Conservation (phyloP, 2,329 filamentous ascomycete genomes). For the Mycogone perniciosa region DNA sequence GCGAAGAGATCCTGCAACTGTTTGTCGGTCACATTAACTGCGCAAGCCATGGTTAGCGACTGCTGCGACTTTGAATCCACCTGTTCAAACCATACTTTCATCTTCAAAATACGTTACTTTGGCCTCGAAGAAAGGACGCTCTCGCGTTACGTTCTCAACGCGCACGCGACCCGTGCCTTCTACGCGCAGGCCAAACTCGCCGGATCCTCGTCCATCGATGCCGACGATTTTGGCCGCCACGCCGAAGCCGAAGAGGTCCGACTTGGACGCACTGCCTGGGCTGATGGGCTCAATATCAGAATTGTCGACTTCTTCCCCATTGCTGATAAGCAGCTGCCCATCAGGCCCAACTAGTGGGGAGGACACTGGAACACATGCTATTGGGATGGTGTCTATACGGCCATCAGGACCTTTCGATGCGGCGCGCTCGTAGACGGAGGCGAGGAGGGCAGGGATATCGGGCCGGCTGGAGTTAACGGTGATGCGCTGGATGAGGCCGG, state of each 20-base stretch:
- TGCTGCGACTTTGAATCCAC: background rate
- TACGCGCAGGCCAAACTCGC: conserved; percentile 77
- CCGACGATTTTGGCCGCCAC: conserved; percentile 74
- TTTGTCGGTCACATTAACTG: conserved; percentile 41
- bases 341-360: conserved; percentile 68
- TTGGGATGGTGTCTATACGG: conserved; percentile 61
- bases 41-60: conserved; percentile 7
- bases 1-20: conserved; percentile 66
- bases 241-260: conserved; percentile 76
- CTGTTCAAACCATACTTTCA: conserved; percentile 42
- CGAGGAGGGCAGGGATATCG: conserved; percentile 83
- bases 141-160: conserved; percentile 58
- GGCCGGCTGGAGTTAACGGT: conserved; percentile 71
- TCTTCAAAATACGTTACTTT: conserved; percentile 68
- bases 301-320: conserved; percentile 47
- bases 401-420: conserved; percentile 60
- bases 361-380: conserved; percentile 81
- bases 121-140: conserved; percentile 81
- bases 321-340: conserved; percentile 68
- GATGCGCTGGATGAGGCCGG: conserved; percentile 78
- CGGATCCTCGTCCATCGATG: conserved; percentile 66
- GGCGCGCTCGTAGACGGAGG: conserved; percentile 73
- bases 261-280: conserved; percentile 54
- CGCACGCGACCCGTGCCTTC: conserved; percentile 76
- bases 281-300: conserved; percentile 43